phyloP scores from a whole-genome alignment of 75 land plant genomes.

The Sequoia sempervirens region DNA sequence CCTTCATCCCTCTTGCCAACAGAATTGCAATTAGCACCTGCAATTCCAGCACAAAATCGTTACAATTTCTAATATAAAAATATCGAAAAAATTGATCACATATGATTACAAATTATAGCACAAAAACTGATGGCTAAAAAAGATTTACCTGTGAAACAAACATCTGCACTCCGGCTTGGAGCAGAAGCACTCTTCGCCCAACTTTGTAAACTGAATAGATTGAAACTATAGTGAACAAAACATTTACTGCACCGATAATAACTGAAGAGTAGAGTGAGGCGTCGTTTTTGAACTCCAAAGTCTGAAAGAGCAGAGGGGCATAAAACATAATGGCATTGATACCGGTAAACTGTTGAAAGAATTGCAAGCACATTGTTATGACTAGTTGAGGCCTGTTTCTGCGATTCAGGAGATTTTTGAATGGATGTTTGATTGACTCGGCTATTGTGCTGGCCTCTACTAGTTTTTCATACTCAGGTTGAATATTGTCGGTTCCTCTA shows the following conservation, averaged over 20 bases:
- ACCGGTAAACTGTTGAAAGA: constrained; percentile 66
- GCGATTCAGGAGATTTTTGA: constrained; percentile 47
- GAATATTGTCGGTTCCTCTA: constrained; percentile 37
- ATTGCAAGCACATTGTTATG: constrained; percentile 39
- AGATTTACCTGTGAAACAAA: constrained; percentile 36
- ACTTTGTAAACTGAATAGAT: constrained; percentile 17
- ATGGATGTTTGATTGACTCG: constrained; percentile 59
- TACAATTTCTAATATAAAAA: no score
- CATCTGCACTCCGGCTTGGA: constrained; percentile 56
- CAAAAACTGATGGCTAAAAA: no score
- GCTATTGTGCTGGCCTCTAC: constrained; percentile 46
- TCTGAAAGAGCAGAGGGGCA: constrained; percentile 53
- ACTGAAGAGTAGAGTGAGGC: constrained; percentile 24
- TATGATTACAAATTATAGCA: no score
- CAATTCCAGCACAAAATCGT: background rate
- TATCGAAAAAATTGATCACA: no score
- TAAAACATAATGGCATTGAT: constrained; percentile 72
- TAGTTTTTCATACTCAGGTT: constrained; percentile 28
- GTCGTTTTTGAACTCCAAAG: no score
- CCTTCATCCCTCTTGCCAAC: constrained; percentile 15
- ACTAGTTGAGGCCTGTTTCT: constrained; percentile 57
- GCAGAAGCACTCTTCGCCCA: constrained; percentile 40
- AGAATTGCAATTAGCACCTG: constrained; percentile 16
- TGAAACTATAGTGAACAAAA: constrained; percentile 22
- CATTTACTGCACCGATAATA: constrained; percentile 38